Conservation (phyloP, 2,329 filamentous ascomycete genomes). For the Pseudovirgaria hyperparasitica region DNA sequence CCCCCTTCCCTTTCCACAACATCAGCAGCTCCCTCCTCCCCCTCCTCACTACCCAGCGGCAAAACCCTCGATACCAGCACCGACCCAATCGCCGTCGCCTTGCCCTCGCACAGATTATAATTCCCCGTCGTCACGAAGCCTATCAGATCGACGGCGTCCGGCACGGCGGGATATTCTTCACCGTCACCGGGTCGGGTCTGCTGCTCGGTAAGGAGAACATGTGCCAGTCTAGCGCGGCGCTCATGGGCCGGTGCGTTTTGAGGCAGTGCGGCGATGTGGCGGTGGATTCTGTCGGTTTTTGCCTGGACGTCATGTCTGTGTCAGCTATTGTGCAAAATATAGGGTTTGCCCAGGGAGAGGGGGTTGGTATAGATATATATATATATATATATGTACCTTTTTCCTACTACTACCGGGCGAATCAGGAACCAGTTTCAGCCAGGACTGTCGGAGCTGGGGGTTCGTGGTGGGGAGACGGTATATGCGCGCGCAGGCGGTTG, state of each 20-base stretch:
- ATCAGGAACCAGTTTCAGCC: slow-evolving; percentile 51
- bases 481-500: slow-evolving; percentile 60
- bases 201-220: no score
- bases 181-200: no score
- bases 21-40: slow-evolving; percentile 9
- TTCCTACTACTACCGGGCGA: slow-evolving; percentile 3
- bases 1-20: slow-evolving; percentile 5
- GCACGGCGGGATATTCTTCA: slow-evolving; percentile 53
- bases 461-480: slow-evolving; percentile 63
- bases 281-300: no score
- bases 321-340: no score
- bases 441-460: slow-evolving; percentile 48
- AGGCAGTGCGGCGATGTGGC: no score
- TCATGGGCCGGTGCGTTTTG: no score
- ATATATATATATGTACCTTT: no score
- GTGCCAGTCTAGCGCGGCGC: no score
- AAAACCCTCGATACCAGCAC: slow-evolving; percentile 49
- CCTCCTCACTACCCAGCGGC: slow-evolving; percentile 26
- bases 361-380: no score
- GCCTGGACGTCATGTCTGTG: no score
- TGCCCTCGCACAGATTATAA: slow-evolving; percentile 66
- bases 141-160: slow-evolving; percentile 61
- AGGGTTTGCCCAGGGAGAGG: no score
- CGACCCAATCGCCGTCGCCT: slow-evolving; percentile 62
- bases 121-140: slow-evolving; percentile 85